Base-by-base conservation (phyloP, 2,329 filamentous ascomycete genomes). In the Hymenoscyphus salicellus region DNA sequence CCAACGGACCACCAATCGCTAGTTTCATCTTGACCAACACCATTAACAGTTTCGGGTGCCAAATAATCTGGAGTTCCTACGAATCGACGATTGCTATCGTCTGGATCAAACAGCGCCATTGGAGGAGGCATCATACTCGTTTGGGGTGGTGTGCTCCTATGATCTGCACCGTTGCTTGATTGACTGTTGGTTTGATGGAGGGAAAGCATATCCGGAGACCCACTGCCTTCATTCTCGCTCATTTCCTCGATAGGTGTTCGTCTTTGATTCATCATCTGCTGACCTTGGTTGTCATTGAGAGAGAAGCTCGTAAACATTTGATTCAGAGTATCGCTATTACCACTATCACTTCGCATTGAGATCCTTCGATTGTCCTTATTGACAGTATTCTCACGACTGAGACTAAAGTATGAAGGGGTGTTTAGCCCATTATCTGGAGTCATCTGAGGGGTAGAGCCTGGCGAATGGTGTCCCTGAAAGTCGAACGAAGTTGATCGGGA, bases 1-100 rank as follows among this genome's bases (percentile, higher is more conserved):
- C 95, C 95, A n/a, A 99, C 84, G 26, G 95, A 98, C 95, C 95
- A 99, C 95, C 95, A 99, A 86, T 99, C 95, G 75, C 95, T 98
- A 70, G 94, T 95, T 77, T 98, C 94, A 74, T 99, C 95, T 77
- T 99, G 95, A 1, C 94, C 93, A 70, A 93, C 88, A 59, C 96
- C 95, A 69, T 92, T 93, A 74, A 99, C 96, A 0, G 96, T 99
- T 76, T 99, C 96, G 0, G 95, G 95, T 0, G 95, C 95, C 16
- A 99, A 84, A 75, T 99, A 99, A 77, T 99, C 95, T 0, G 95
- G 95, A 0, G 95, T 99, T 36, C 95, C 95, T 8, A 99, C 95
- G 72, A 99, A 99, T 46, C 92, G 89, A 62, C 95, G 87, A 74
- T 92, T 94, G 66, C 88, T 96, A 73, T 99, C 95, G 74, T 97